Evolutionary conservation across 1,284 basidiomycete genomes (phyloP), one percentile per base, ranked within the genome.

Genomic region (Pseudozyma flocculosa): DNA sequence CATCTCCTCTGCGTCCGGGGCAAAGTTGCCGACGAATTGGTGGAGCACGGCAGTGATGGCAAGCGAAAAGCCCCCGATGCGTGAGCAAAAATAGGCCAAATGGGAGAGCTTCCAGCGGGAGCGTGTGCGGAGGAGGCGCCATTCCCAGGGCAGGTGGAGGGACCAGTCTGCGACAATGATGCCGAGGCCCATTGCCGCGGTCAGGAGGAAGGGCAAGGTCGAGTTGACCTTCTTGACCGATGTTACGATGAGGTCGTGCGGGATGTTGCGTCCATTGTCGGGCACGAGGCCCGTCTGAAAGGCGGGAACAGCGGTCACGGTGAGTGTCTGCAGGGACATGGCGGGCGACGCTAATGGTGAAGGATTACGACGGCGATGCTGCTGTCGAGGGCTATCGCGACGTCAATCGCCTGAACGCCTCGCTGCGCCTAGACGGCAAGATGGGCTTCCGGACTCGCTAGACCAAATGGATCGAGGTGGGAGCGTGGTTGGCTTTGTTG

Each of bases 51-150:
- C 62, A 14, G 32, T 30, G 51, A 65, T 50, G 2, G 47, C 47
- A 38, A 42, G 57, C 22, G 57, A 57, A 3, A 65, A 45, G 9
- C 62, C 62, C 40, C 62, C 62, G 36, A 65, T 43, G 3, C 62
- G 53, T 11, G 62, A 65, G 24, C 57, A 53, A 48, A 65, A 65
- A 40, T 65, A 65, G 37, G 62, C 62, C 19, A 65, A 57, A 40
- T 65, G 57, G n/a, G 62, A 65, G 11, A 61, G 62, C 47, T 65
- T 65, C 62, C 62, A 65, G 36, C 50, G 56, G 24, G 46, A 52
- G 18, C 62, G 62, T 26, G 32, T 48, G 14, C 54, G 40, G 34
- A 65, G 48, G 21, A 65, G 50, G 50, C 47, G 49, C 54, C 57
- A 60, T 40, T 65, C 62, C 62, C 62, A 65, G 2, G 57, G 62